Conservation (phyloP, 1,139 yeast genomes). For the Zygosaccharomyces sapae region DNA sequence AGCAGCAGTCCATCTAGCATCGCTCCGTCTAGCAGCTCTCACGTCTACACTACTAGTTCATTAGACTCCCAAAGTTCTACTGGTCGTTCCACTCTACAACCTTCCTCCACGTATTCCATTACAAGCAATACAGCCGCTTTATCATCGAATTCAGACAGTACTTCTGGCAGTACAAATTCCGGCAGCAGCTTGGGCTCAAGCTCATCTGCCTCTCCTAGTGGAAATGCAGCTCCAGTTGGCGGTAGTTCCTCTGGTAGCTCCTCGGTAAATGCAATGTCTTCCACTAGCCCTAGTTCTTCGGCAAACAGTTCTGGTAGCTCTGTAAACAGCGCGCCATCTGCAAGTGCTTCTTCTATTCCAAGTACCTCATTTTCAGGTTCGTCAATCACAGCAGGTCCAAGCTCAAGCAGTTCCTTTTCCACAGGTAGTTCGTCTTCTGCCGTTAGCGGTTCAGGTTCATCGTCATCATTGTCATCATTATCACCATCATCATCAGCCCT, state of each 20-base stretch:
- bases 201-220: conserved; percentile 5
- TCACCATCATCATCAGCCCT: conserved; percentile 7
- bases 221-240: neutral
- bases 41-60: neutral
- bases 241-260: no score
- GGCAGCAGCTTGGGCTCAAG: conserved; percentile 4
- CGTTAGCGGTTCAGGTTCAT: conserved; percentile 1
- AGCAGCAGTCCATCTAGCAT: neutral
- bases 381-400: conserved; percentile 2
- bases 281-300: conserved; percentile 6
- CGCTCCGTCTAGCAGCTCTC: no score
- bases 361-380: conserved; percentile 8
- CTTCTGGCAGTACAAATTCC: neutral
- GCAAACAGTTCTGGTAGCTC: conserved; percentile 12
- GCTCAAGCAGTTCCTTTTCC: conserved; percentile 5
- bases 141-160: neutral
- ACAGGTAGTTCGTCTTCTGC: conserved; percentile 2
- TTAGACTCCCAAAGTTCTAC: neutral
- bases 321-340: conserved; percentile 5
- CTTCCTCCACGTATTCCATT: conserved; percentile 13
- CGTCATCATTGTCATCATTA: no score
- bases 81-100: conserved; percentile 5
- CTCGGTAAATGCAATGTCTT: neutral
- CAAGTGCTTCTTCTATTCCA: conserved; percentile 6
- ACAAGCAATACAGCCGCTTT: conserved; percentile 8